Evolutionary conservation across 2,329 filamentous ascomycete genomes (phyloP).

Genomic region (Chaetomiaceae sp.): DNA sequence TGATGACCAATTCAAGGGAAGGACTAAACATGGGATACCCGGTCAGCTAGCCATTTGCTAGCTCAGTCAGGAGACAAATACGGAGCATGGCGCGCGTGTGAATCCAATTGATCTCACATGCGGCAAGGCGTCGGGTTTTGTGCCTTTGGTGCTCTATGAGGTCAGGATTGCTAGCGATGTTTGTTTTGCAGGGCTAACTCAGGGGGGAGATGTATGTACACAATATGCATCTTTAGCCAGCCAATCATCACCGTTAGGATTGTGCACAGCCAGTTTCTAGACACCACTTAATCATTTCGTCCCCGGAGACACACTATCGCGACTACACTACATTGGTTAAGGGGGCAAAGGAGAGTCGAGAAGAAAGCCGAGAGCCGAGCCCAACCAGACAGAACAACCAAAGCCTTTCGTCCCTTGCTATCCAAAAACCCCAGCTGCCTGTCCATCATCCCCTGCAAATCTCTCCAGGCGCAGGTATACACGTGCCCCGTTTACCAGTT

Average conservation of each 20-base stretch:
- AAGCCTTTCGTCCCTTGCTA: not conserved
- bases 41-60: too few relatives aligned
- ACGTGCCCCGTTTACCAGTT: conserved; percentile 5
- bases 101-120: too few relatives aligned
- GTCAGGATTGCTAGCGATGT: too few relatives aligned
- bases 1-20: not conserved
- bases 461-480: too few relatives aligned
- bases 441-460: not conserved
- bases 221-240: too few relatives aligned
- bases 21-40: too few relatives aligned
- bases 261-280: not conserved
- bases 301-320: not conserved
- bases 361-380: conserved; percentile 2
- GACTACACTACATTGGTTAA: conserved; percentile 2
- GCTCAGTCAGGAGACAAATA: not conserved
- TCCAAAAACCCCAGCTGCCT: not conserved
- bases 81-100: too few relatives aligned
- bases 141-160: too few relatives aligned
- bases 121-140: too few relatives aligned
- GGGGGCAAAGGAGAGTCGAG: conserved; percentile 7
- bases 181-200: too few relatives aligned
- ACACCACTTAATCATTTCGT: not conserved
- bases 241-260: not conserved
- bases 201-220: not conserved
- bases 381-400: not conserved